A percentile compares a stretch with the other conserved stretches of the same genome.
Evolutionary conservation across 352 stramenopile species (phyloP).

Genomic region (Peronospora destructor): DNA sequence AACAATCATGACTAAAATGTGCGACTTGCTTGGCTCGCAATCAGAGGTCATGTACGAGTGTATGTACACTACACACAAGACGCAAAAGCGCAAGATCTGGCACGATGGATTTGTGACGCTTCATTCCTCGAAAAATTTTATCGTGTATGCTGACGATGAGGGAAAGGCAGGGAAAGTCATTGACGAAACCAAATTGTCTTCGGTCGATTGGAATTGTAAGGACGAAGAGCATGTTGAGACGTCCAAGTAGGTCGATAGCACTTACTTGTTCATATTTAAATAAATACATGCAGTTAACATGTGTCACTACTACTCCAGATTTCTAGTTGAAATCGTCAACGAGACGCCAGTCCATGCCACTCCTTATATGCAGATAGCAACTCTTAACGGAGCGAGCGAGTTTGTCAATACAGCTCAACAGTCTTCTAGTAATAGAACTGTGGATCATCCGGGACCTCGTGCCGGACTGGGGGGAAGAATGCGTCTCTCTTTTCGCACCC

Average conservation of each 20-base stretch:
- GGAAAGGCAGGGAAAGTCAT: constrained; percentile 40
- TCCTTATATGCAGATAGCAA: constrained; percentile 1
- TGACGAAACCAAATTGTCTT: constrained; percentile 49
- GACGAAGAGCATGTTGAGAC: constrained; percentile 54
- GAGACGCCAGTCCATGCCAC: constrained; percentile 35
- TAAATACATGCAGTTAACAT: background rate
- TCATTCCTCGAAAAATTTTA: constrained; percentile 42
- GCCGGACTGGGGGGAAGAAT: constrained; percentile 9
- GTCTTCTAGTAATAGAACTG: background rate
- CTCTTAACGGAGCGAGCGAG: background rate
- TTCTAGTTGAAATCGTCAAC: constrained; percentile 68
- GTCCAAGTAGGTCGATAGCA: constrained; percentile 36
- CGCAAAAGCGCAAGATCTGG: constrained; percentile 78
- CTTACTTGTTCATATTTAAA: background rate
- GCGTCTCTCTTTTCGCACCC: constrained; percentile 24
- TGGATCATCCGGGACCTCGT: background rate
- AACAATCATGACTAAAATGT: constrained; percentile 52
- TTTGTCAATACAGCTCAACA: constrained; percentile 1
- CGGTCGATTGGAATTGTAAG: constrained; percentile 49
- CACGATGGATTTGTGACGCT: constrained; percentile 69
- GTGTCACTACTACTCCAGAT: constrained; percentile 28
- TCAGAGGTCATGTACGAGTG: constrained; percentile 55
- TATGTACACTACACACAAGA: constrained; percentile 87
- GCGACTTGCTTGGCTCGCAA: constrained; percentile 40
- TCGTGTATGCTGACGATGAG: constrained; percentile 50